Base-by-base conservation (phyloP, 2,329 filamentous ascomycete genomes). In the Verticillium isaacii region DNA sequence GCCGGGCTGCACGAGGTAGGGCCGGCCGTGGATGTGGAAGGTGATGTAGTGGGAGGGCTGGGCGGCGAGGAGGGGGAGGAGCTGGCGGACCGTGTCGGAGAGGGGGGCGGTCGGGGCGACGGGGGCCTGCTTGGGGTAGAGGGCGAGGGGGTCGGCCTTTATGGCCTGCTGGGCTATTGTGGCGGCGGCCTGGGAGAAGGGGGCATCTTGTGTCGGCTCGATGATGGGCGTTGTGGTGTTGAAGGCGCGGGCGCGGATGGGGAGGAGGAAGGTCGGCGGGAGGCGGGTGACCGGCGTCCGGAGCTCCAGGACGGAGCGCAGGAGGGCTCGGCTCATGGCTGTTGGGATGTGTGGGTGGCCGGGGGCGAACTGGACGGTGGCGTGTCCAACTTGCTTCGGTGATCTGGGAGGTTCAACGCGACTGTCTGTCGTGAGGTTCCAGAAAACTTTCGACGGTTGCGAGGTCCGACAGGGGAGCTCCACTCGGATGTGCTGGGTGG, bases 11-110 rank as follows among this genome's bases (percentile, higher is more conserved):
- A 95, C 83, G 36, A 95, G 89, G 79, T 94, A 95, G 7, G 90
- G 89, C 60, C 84, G 86, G 34, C 86, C 89, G 77, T 95, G 89
- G 76, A 96, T 89, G 77, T 93, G 90, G 61, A 89, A 81, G 56
- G 88, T 91, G 71, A 92, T 85, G 81, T 94, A 95, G 82, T 92
- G 90, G 25, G 82, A 80, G 3, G 88, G 85, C 77, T 95, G 91
- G 12, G 88, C 83, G 68, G 83, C 84, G 57, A 95, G 85, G 56
- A 92, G 80, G 1, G 91, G 90, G 34, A 93, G 85, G 57, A 92
- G 82, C 52, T 74, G 74, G 66, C 79, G 80, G 65, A 91, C 80
- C 1, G 84, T 85, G 58, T 83, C 75, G 63, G 83, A 80, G 64
- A 89, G 75, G 58, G 72, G 77, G 56, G 68, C 70, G 54, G 71